Conservation (phyloP, 2,329 filamentous ascomycete species). For the Keithomyces neogunnii region DNA sequence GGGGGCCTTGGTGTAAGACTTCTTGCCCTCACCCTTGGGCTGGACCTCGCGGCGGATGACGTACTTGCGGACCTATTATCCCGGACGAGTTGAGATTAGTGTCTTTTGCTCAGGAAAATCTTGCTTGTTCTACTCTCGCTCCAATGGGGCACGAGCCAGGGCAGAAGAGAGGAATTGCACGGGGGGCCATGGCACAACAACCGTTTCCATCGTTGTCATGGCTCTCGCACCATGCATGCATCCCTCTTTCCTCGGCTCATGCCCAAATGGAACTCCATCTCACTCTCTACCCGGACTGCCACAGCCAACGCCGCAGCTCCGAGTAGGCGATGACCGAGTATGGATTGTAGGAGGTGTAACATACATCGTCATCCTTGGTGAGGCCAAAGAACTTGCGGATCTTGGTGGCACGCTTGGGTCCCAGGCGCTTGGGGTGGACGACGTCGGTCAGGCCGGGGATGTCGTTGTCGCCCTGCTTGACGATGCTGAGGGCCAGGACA, state of each 20-base stretch:
- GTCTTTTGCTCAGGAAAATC: conserved; percentile 10
- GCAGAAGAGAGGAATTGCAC: not conserved
- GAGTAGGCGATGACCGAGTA: conserved; percentile 64
- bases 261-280: conserved; percentile 28
- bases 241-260: not conserved
- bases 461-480: conserved; percentile 95
- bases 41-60: conserved; percentile 98
- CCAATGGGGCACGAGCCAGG: conserved; percentile 6
- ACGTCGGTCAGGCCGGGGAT: conserved; percentile 95
- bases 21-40: conserved; percentile 95
- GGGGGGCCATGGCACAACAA: no score
- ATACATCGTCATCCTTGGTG: conserved; percentile 99
- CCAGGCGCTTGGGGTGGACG: conserved; percentile 98
- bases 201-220: no score
- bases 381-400: conserved; percentile 99
- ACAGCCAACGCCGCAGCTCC: conserved; percentile 34
- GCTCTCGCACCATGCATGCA: not conserved
- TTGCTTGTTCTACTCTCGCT: conserved; percentile 14
- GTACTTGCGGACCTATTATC: conserved; percentile 87
- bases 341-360: conserved; percentile 50
- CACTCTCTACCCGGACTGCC: conserved; percentile 51
- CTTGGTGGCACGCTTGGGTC: conserved; percentile 99
- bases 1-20: conserved; percentile 98
- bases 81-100: conserved; percentile 27
- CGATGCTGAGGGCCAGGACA: conserved; percentile 86